Evolutionary conservation across 2,329 filamentous ascomycete genomes (phyloP).

Genomic region (Dactylellina haptotyla): DNA sequence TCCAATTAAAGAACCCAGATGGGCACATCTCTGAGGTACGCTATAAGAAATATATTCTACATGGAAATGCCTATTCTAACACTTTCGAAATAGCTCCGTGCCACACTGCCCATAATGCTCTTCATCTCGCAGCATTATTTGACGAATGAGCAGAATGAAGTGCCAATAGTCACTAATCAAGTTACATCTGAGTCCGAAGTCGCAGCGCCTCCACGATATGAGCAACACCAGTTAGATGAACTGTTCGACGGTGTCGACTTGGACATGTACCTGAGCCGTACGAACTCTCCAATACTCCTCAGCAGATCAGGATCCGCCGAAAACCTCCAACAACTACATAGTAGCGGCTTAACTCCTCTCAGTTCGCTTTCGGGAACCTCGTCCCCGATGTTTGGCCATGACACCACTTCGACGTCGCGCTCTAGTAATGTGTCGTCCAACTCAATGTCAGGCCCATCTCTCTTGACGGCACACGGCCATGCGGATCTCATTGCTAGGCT

Average conservation of each 20-base stretch:
- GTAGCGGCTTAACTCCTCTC: constrained; percentile 49
- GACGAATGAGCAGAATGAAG: constrained; percentile 84
- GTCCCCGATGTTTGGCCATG: constrained; percentile 39
- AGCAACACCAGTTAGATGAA: constrained; percentile 86
- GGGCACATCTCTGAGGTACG: constrained; percentile 88
- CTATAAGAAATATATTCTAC: constrained; percentile 22
- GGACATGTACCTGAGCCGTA: constrained; percentile 81
- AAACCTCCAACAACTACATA: constrained; percentile 74
- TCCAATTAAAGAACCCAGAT: constrained; percentile 93
- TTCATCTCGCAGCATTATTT: constrained; percentile 96
- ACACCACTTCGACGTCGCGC: constrained; percentile 45
- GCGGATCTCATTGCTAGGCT: constrained; percentile 68
- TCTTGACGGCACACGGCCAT: constrained; percentile 64
- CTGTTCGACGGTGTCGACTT: constrained; percentile 88
- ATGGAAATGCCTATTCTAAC: constrained; percentile 9
- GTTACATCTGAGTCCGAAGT: constrained; percentile 68
- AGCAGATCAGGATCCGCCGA: constrained; percentile 82
- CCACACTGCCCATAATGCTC: constrained; percentile 87
- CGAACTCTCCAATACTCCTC: constrained; percentile 80
- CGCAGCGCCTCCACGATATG: constrained; percentile 90
- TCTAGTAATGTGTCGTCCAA: constrained; percentile 44
- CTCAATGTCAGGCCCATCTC: constrained; percentile 55
- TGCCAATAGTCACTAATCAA: constrained; percentile 71
- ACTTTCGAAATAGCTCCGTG: constrained; percentile 71
- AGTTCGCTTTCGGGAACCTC: constrained; percentile 41